Conservation (phyloP, 2,329 filamentous ascomycete species). For the Diplodia intermedia region DNA sequence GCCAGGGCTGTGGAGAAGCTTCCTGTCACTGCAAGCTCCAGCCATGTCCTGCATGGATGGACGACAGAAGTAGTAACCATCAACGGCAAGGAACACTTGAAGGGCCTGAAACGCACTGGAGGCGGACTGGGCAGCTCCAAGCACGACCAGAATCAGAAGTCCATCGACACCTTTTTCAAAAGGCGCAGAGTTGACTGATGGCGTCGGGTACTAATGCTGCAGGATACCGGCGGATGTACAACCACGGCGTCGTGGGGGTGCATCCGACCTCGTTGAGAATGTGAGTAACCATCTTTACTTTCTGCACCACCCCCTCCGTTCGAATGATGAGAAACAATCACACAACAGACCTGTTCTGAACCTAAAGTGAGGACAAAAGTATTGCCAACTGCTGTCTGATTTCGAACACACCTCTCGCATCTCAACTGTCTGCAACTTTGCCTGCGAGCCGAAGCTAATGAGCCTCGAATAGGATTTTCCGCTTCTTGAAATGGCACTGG, state of each 20-base stretch:
- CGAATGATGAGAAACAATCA: slow-evolving; percentile 64
- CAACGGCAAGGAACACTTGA: slow-evolving; percentile 75
- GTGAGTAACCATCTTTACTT: slow-evolving; percentile 34
- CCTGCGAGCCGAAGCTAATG: slow-evolving; percentile 2
- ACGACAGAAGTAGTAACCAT: slow-evolving; percentile 63
- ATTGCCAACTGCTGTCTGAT: slow-evolving; percentile 86
- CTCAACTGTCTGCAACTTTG: background rate
- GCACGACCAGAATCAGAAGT: slow-evolving; percentile 77
- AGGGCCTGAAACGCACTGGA: slow-evolving; percentile 76
- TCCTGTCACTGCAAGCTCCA: background rate
- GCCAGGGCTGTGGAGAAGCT: slow-evolving; percentile 4
- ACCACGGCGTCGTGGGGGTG: background rate
- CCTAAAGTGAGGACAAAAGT: slow-evolving; percentile 69
- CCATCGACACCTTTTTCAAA: slow-evolving; percentile 79
- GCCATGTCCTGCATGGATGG: slow-evolving; percentile 47
- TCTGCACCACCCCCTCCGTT: slow-evolving; percentile 33
- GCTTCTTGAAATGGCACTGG: background rate
- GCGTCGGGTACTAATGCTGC: background rate
- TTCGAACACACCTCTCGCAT: slow-evolving; percentile 4
- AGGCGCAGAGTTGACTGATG: slow-evolving; percentile 55
- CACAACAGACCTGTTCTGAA: slow-evolving; percentile 88
- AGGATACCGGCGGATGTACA: background rate
- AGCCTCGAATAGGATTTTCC: background rate
- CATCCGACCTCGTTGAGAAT: slow-evolving; percentile 37
- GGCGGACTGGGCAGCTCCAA: slow-evolving; percentile 81